Percentiles rank a stretch among this genome's conserved stretches.
Conservation (phyloP, 257 asterid species). For the Lithospermum erythrorhizon region DNA sequence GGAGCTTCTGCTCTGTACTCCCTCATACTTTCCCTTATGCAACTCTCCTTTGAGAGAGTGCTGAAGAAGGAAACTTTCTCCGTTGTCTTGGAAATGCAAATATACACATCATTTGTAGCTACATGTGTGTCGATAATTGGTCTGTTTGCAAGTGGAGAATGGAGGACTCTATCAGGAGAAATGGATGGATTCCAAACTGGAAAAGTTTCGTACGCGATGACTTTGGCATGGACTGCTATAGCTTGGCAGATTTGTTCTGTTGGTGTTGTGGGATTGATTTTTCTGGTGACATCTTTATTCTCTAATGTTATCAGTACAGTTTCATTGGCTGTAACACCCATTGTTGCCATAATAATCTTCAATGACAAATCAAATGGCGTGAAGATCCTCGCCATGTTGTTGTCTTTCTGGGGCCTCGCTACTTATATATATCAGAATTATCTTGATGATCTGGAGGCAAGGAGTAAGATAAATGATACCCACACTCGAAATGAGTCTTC, state of each 20-base stretch:
- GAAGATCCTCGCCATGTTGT: constrained; percentile 60
- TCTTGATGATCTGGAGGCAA: constrained; percentile 37
- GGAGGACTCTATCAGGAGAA: constrained; percentile 52
- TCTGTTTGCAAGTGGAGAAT: constrained; percentile 78
- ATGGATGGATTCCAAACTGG: constrained; percentile 49
- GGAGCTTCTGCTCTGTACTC: constrained; percentile 75
- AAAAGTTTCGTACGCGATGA: constrained; percentile 51
- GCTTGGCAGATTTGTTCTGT: constrained; percentile 81
- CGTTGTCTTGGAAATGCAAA: constrained; percentile 79
- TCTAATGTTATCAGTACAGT: constrained; percentile 83
- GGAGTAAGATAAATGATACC: constrained; percentile 18
- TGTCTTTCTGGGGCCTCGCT: constrained; percentile 75
- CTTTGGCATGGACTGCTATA: constrained; percentile 64
- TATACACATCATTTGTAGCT: constrained; percentile 59
- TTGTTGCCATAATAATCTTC: constrained; percentile 54
- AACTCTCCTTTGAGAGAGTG: constrained; percentile 65
- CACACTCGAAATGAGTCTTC: constrained; percentile 15
- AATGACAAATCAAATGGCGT: constrained; percentile 65
- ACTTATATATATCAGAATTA: constrained; percentile 80
- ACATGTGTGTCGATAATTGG: constrained; percentile 42
- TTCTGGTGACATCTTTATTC: constrained; percentile 66
- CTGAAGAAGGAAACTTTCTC: constrained; percentile 73
- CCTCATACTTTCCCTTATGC: constrained; percentile 79
- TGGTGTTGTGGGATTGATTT: constrained; percentile 77
- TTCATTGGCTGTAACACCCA: constrained; percentile 74